Base-by-base conservation (phyloP, 495 filamentous ascomycete genomes). In the Apodospora peruviana region DNA sequence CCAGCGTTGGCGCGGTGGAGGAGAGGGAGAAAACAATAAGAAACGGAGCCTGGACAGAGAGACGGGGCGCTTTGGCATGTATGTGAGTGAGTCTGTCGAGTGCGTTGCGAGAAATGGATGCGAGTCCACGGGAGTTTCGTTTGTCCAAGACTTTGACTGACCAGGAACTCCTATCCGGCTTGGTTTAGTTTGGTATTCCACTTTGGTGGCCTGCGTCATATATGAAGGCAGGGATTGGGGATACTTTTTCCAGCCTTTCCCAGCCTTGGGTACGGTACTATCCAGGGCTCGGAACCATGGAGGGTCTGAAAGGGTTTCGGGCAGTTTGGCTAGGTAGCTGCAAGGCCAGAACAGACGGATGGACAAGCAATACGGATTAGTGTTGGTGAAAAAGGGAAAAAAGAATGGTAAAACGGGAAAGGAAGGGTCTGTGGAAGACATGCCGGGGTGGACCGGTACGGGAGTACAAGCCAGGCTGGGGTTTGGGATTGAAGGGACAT, bases 121-220 rank as follows among this genome's bases (percentile, higher is more conserved):
- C 45, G 16, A 19, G 43, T 50, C 61, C 58, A 64, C 58, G 62
- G 53, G 60, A n/a, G 24, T 20, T 35, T 45, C 27, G 63, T 56
- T 57, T 47, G 59, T 51, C 61, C 58, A 61, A 60, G 59, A 57
- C 59, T 54, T 56, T 50, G 58, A 54, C 52, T 14, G 27, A 32
- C 27, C 27, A 32, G 27, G 27, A 14, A 32, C 27, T 32, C 14
- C 27, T 14, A 32, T 32, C 7, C 14, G 27, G 14, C 14, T 32
- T 32, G 27, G 27, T 32, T 14, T 32, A 7, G 27, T 32, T 32
- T 32, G 27, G 27, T 32, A 32, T 51, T 16, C 9, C 9, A 45
- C 56, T 50, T 45, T 52, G 47, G 47, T 52, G 52, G 53, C 45
- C 58, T 58, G 62, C 60, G 62, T 66, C 62, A 66, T 63, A 55